phyloP scores from a whole-genome alignment of 345 rosid genomes.

The Eucalyptus brandiana region DNA sequence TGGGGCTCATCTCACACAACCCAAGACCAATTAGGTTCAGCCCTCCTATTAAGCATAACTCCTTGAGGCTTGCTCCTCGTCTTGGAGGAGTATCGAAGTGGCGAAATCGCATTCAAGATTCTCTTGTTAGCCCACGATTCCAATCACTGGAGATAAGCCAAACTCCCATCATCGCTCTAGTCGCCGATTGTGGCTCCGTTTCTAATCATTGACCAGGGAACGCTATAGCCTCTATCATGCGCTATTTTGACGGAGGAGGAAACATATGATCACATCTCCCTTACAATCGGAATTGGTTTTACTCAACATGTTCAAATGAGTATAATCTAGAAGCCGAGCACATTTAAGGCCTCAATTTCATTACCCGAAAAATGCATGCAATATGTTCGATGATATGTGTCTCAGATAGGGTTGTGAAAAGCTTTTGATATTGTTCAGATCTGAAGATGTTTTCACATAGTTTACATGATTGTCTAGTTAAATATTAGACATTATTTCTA shows the following conservation, averaged over 20 bases:
- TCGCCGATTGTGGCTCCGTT: neutral
- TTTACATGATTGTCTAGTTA: neutral
- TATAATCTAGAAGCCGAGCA: neutral
- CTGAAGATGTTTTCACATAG: neutral
- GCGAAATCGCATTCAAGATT: neutral
- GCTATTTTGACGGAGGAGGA: neutral
- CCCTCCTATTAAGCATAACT: neutral
- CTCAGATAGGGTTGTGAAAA: neutral
- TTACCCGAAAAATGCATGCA: neutral
- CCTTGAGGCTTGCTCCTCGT: neutral
- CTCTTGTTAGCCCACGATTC: neutral
- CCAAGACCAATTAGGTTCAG: neutral
- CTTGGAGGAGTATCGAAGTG: neutral
- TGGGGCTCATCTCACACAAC: neutral
- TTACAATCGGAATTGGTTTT: neutral
- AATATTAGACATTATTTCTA: neutral
- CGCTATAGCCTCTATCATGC: neutral
- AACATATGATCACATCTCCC: neutral
- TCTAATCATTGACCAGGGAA: neutral
- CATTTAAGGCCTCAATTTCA: neutral
- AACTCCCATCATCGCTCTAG: neutral
- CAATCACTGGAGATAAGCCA: neutral
- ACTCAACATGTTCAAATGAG: neutral
- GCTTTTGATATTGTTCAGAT: neutral
- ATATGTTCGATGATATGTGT: neutral